Percentiles rank a stretch among this genome's conserved stretches.
Evolutionary conservation across 78 protist species (phyloP).

Genomic region (Dictyostelium brefeldianum): DNA sequence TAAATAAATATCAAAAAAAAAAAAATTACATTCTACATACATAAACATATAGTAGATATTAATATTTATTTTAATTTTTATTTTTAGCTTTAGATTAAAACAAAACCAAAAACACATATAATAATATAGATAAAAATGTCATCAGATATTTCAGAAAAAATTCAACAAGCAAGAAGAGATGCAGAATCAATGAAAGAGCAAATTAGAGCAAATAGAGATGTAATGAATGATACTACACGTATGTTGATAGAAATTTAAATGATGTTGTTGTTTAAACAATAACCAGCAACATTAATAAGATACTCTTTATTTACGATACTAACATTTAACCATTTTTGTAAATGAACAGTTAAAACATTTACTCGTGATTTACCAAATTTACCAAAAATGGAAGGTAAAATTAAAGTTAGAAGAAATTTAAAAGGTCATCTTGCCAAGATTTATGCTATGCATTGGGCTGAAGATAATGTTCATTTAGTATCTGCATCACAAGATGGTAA

Average conservation of each 20-base stretch:
- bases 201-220: slow-evolving; percentile 82
- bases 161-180: slow-evolving; percentile 85
- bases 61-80: too few species aligned
- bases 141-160: slow-evolving; percentile 81
- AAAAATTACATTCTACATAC: too few species aligned
- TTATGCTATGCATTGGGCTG: slow-evolving; percentile 97
- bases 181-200: slow-evolving; percentile 83
- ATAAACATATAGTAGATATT: too few species aligned
- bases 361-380: slow-evolving; percentile 80
- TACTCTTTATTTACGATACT: background rate
- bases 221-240: slow-evolving; percentile 84
- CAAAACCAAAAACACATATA: background rate
- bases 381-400: slow-evolving; percentile 79
- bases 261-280: too few species aligned
- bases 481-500: slow-evolving; percentile 98
- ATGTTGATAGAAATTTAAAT: background rate
- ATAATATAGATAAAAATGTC: slow-evolving; percentile 35
- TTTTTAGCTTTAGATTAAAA: too few species aligned
- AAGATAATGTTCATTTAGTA: slow-evolving; percentile 91
- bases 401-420: slow-evolving; percentile 86
- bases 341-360: slow-evolving; percentile 75
- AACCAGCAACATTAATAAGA: too few species aligned
- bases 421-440: slow-evolving; percentile 97
- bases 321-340: background rate
- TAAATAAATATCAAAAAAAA: too few species aligned